Percentiles rank a stretch among this genome's conserved stretches.
phyloP scores from a whole-genome alignment of 495 filamentous ascomycete species.

The Baudoinia panamericana region DNA sequence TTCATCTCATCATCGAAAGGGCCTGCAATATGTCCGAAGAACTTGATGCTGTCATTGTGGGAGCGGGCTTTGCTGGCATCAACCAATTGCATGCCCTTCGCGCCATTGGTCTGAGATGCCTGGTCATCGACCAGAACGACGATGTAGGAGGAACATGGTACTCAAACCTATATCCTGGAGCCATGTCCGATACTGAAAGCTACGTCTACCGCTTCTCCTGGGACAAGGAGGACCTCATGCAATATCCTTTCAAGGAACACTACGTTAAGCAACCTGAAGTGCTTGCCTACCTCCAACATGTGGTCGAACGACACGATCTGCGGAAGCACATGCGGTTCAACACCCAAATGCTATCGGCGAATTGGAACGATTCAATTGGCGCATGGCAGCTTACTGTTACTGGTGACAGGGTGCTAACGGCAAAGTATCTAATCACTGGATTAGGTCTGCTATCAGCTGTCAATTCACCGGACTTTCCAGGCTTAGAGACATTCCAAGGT shows the following conservation, averaged over 20 bases:
- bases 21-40: too few species aligned
- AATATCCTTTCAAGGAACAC: slow-evolving; percentile 15
- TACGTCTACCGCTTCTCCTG: slow-evolving; percentile 21
- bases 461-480: slow-evolving; percentile 26
- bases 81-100: slow-evolving; percentile 2
- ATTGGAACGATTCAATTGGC: slow-evolving; percentile 20
- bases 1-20: too few species aligned
- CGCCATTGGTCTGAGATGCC: slow-evolving; percentile 12
- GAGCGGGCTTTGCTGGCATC: slow-evolving; percentile 18
- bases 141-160: slow-evolving; percentile 16
- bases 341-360: slow-evolving; percentile 19
- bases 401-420: slow-evolving; percentile 17
- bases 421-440: slow-evolving; percentile 25
- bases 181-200: slow-evolving; percentile 16
- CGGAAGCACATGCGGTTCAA: slow-evolving; percentile 26
- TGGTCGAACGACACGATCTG: slow-evolving; percentile 26
- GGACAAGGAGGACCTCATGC: slow-evolving; percentile 18
- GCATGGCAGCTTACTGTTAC: slow-evolving; percentile 22
- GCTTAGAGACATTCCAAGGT: slow-evolving; percentile 30
- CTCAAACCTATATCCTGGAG: slow-evolving; percentile 10
- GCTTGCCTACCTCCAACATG: slow-evolving; percentile 26
- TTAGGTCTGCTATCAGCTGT: slow-evolving; percentile 25
- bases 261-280: slow-evolving; percentile 17
- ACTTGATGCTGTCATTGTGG: slow-evolving; percentile 13
- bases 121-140: slow-evolving; percentile 15